phyloP scores from a whole-genome alignment of 2,329 filamentous ascomycete genomes.

The Fusarium chaquense region DNA sequence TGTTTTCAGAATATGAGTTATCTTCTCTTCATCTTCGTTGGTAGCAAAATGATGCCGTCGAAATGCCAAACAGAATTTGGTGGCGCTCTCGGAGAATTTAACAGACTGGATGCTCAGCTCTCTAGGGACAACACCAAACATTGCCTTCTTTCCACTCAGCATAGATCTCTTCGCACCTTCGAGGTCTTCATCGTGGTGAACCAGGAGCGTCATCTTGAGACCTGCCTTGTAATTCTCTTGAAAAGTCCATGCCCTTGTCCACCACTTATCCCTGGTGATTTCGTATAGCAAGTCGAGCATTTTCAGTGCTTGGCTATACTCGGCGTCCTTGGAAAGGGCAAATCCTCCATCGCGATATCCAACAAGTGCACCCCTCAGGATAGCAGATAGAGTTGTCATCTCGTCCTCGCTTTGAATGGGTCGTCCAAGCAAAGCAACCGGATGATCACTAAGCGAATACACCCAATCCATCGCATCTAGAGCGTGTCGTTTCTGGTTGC shows the following conservation, averaged over 20 bases:
- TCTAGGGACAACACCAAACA: conserved; percentile 31
- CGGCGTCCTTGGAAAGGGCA: conserved; percentile 4
- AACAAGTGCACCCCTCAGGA: conserved; percentile 42
- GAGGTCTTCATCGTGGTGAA: conserved; percentile 39
- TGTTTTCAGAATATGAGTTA: conserved; percentile 30
- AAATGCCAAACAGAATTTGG: conserved; percentile 45
- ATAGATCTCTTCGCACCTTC: conserved; percentile 41
- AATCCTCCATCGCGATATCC: conserved; percentile 12
- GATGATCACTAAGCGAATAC: conserved; percentile 48
- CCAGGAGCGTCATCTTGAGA: conserved; percentile 46
- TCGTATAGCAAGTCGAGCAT: conserved; percentile 40
- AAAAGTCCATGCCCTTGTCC: conserved; percentile 51
- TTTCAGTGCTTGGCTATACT: conserved; percentile 12
- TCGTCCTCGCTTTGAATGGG: conserved; percentile 23
- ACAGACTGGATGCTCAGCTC: conserved; percentile 46
- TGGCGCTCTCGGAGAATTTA: conserved; percentile 40
- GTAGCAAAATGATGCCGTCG: not conserved
- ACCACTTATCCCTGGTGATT: conserved; percentile 49
- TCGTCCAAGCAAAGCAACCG: conserved; percentile 48
- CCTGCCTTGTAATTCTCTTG: conserved; percentile 52
- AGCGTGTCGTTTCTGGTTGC: conserved; percentile 45
- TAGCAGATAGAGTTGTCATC: conserved; percentile 18
- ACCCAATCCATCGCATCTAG: conserved; percentile 52
- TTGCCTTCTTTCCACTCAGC: not conserved
- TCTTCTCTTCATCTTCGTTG: not conserved